A percentile compares a stretch with the other conserved stretches of the same genome.
Conservation (phyloP, 2,329 filamentous ascomycete genomes). For the Fusarium metavorans region DNA sequence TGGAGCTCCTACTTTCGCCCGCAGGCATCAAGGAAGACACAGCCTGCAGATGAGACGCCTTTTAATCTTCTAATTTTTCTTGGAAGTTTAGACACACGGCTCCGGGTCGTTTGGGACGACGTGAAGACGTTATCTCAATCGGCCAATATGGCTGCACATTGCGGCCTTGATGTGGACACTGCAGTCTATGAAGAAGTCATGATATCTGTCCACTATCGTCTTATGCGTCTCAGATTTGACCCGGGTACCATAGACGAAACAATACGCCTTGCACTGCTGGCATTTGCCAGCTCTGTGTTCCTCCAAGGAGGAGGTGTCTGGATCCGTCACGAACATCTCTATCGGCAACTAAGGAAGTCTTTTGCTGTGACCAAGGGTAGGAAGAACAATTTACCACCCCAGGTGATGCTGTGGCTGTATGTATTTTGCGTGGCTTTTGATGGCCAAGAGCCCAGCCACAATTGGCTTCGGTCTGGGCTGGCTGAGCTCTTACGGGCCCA, state of each 20-base stretch:
- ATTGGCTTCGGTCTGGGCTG: not conserved
- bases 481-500: not conserved
- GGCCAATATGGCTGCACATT: not conserved
- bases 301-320: not conserved
- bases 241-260: not conserved
- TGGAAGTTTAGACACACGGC: not conserved
- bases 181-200: not conserved
- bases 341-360: not conserved
- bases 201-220: not conserved
- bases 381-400: rapidly evolving
- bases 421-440: not conserved
- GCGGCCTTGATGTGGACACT: not conserved
- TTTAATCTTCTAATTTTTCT: not conserved
- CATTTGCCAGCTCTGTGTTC: not conserved
- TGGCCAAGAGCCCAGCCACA: rapidly evolving
- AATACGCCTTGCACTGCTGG: not conserved
- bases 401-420: not conserved
- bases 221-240: not conserved
- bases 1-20: not conserved
- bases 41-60: rapidly evolving
- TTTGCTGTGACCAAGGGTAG: not conserved
- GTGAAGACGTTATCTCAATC: not conserved
- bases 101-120: not conserved
- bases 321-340: not conserved
- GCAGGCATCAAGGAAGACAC: not conserved